Base-by-base conservation (phyloP, 202 grass and related monocot genomes). In the Cymbopogon flexuosus region DNA sequence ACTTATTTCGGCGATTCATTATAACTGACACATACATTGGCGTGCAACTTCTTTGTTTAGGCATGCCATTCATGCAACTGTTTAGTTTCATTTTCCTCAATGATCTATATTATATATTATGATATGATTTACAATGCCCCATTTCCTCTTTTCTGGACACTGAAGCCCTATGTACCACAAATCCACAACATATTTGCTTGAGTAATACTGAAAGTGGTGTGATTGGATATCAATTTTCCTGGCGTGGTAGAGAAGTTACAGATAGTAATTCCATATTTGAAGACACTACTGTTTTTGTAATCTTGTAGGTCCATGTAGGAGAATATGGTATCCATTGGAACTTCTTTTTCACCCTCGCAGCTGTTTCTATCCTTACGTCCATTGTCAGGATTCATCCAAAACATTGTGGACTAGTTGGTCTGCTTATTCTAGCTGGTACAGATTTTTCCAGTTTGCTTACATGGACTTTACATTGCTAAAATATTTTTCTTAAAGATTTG, bases 321-420 rank as follows among this genome's bases (percentile, higher is more conserved):
- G 92, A 97, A 87, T 97, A 97, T 68, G 95, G 95, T 51, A 92
- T 94, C 65, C 95, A 97, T 43, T 97, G 95, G 95, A 97, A 97
- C 80, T 97, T 97, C 79, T 97, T 97, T 97, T 97, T 97, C 84
- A 97, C 95, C 22, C 92, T 97, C 71, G 90, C 90, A 66, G 90
- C 81, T 74, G 83, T 97, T 88, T 91, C 92, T 81, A 88, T 93
- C 62, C 76, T 98, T 71, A 91, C 92, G 84, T 89, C 86, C 10
- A 73, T 93, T 47, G 74, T 93, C 77, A 88, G 81, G 65, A 91
- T 98, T 43, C 81, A 92, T 88, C 86, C 92, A 51, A 89, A 80
- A 66, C 87, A 89, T 62, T 98, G 90, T 88, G 95, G 95, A 67
- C 63, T 94, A 71, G 86, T 93, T 75, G 95, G 95, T 60, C 62